Evolutionary conservation across 441 rosid species (phyloP).

Genomic region (Erodium texanum): DNA sequence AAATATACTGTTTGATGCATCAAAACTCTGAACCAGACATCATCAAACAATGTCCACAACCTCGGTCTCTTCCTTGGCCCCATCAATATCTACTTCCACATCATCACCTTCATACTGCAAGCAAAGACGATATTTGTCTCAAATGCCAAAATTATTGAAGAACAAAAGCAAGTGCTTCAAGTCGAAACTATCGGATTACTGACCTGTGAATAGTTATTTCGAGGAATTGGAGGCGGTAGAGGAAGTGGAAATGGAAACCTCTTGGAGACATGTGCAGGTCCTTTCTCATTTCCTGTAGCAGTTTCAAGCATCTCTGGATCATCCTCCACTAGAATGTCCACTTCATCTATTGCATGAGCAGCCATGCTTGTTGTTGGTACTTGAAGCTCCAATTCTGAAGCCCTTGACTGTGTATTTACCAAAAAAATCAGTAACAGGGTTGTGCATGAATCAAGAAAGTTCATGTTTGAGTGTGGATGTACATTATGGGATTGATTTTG

Average conservation of each 20-base stretch:
- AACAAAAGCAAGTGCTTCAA: neutral
- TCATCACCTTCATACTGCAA: slow-evolving; percentile 40
- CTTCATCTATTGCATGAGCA: slow-evolving; percentile 47
- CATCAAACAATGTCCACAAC: slow-evolving; percentile 30
- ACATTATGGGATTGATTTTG: neutral
- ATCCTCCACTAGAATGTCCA: slow-evolving; percentile 37
- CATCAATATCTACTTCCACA: slow-evolving; percentile 33
- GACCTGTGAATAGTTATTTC: slow-evolving; percentile 43
- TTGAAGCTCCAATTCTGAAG: slow-evolving; percentile 23
- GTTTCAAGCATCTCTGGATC: slow-evolving; percentile 30
- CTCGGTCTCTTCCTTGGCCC: slow-evolving; percentile 30
- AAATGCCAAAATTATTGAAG: neutral
- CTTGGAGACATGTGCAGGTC: slow-evolving; percentile 9
- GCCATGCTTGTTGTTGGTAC: slow-evolving; percentile 65
- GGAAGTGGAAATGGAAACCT: slow-evolving; percentile 35
- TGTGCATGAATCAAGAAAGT: neutral
- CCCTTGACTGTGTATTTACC: slow-evolving; percentile 28
- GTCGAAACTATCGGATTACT: slow-evolving; percentile 6
- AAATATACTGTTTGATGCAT: neutral
- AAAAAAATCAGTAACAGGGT: neutral
- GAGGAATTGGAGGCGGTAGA: slow-evolving; percentile 35
- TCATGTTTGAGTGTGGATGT: neutral
- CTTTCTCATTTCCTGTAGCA: slow-evolving; percentile 21
- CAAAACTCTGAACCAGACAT: neutral
- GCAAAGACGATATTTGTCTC: neutral